Evolutionary conservation across 768 basidiomycete genomes (phyloP).

Genomic region (Pisolithus tinctorius): DNA sequence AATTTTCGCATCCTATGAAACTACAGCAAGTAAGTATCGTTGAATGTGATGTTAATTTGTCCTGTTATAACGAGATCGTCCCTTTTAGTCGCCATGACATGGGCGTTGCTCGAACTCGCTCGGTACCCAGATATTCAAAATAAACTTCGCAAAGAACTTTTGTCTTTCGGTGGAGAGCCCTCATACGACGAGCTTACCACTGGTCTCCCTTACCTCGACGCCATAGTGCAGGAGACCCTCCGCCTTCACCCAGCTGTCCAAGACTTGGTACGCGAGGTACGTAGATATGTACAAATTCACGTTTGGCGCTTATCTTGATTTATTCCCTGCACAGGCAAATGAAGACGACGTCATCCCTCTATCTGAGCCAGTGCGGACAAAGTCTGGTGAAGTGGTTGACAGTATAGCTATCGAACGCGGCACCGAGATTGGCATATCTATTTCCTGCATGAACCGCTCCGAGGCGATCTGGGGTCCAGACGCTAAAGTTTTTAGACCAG

Average conservation of each 20-base stretch:
- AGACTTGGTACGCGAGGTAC: slow-evolving; percentile 12
- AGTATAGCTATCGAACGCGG: slow-evolving; percentile 44
- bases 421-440: slow-evolving; percentile 36
- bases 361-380: slow-evolving; percentile 36
- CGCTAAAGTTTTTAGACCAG: slow-evolving; percentile 53
- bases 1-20: slow-evolving; percentile 17
- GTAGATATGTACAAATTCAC: background rate
- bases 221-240: slow-evolving; percentile 39
- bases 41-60: background rate
- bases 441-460: slow-evolving; percentile 44
- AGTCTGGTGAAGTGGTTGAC: slow-evolving; percentile 32
- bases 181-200: slow-evolving; percentile 47
- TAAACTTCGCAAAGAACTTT: slow-evolving; percentile 44
- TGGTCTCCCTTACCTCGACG: slow-evolving; percentile 48
- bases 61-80: background rate
- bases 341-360: slow-evolving; percentile 57
- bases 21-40: slow-evolving; percentile 11
- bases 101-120: slow-evolving; percentile 53
- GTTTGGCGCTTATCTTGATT: background rate
- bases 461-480: slow-evolving; percentile 55
- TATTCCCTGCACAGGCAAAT: slow-evolving; percentile 26
- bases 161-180: slow-evolving; percentile 38
- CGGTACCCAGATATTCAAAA: slow-evolving; percentile 39
- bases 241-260: slow-evolving; percentile 34
- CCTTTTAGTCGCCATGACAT: slow-evolving; percentile 21